A percentile compares a stretch with the other conserved stretches of the same genome.
phyloP scores from a whole-genome alignment of 495 filamentous ascomycete species.

The Penicillium crystallinum region DNA sequence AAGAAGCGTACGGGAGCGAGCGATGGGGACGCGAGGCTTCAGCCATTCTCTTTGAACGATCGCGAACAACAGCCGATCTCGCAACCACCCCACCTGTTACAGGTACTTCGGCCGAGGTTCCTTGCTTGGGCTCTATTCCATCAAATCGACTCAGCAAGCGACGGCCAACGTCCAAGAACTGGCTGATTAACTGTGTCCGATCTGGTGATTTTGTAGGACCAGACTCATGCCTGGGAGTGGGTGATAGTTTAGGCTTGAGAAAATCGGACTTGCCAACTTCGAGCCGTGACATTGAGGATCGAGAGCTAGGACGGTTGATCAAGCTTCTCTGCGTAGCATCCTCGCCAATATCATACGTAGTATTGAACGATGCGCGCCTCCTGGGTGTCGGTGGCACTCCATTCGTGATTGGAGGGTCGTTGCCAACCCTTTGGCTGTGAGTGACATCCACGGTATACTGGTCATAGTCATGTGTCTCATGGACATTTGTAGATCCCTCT shows the following conservation, averaged over 20 bases:
- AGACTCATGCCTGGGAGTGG: slow-evolving; percentile 14
- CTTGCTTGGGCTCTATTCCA: slow-evolving; percentile 20
- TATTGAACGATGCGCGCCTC: slow-evolving; percentile 54
- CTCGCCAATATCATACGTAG: slow-evolving; percentile 50
- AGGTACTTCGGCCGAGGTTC: slow-evolving; percentile 8
- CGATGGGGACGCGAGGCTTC: slow-evolving; percentile 17
- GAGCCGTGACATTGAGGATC: slow-evolving; percentile 45
- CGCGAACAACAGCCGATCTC: slow-evolving; percentile 34
- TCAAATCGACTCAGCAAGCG: slow-evolving; percentile 36
- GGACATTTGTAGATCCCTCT: slow-evolving; percentile 23
- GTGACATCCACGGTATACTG: slow-evolving; percentile 19
- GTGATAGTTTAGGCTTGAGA: slow-evolving; percentile 26
- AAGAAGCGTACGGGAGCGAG: slow-evolving; percentile 22
- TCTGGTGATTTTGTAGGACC: slow-evolving; percentile 30
- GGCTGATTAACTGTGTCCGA: slow-evolving; percentile 40
- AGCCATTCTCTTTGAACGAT: slow-evolving; percentile 32
- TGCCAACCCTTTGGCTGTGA: slow-evolving; percentile 15
- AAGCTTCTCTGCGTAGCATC: slow-evolving; percentile 40
- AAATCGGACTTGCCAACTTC: slow-evolving; percentile 37
- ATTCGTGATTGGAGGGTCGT: slow-evolving; percentile 16
- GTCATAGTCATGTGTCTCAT: slow-evolving; percentile 24
- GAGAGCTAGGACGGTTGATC: slow-evolving; percentile 38
- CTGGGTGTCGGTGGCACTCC: slow-evolving; percentile 28
- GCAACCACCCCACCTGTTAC: slow-evolving; percentile 27
- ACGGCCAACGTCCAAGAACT: slow-evolving; percentile 42